These are phyloP conservation scores for Raffaelea deltoideospora DNA, from an alignment of 2,329 filamentous ascomycete species.

Conservation along the genomic window DNA sequence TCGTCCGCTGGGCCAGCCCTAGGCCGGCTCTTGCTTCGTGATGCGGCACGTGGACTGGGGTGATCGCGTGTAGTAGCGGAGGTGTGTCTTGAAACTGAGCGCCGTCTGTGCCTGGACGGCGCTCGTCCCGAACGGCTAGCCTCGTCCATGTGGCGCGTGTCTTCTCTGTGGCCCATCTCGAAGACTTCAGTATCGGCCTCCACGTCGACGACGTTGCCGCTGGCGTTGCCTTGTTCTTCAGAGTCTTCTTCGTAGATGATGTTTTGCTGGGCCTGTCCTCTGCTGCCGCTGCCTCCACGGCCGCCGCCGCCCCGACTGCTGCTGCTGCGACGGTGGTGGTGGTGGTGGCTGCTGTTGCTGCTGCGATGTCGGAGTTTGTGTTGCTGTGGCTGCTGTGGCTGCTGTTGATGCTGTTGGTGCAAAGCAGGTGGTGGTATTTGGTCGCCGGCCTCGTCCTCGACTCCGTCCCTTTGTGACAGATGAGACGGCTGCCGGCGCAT, in stretches of 20 bases:
- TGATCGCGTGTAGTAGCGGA: conserved; percentile 7
- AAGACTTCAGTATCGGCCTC: conserved; percentile 2
- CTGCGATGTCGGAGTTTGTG: neutral
- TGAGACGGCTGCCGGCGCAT: conserved; percentile 2
- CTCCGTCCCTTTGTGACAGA: too few species aligned
- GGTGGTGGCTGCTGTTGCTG: neutral
- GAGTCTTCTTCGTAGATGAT: conserved; percentile 8
- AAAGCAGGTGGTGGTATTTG: too few species aligned
- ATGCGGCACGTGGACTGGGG: conserved; percentile 1
- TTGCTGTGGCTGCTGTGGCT: neutral
- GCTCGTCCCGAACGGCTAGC: conserved; percentile 4
- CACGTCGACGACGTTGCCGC: too few species aligned
- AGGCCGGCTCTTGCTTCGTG: conserved; percentile 7
- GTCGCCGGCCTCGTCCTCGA: neutral
- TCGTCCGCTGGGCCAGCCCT: conserved; percentile 4
- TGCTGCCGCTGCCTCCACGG: conserved; percentile 4
- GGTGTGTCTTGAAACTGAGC: conserved; percentile 13
- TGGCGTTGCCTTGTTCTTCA: conserved; percentile 5
- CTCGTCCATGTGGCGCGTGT: conserved; percentile 3
- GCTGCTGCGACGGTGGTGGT: conserved; percentile 2
- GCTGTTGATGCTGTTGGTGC: neutral
- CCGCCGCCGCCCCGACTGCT: conserved; percentile 4
- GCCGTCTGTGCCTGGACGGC: conserved; percentile 7
- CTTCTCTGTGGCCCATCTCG: too few species aligned
- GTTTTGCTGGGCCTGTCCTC: conserved; percentile 1